phyloP scores from a whole-genome alignment of 2,329 filamentous ascomycete genomes.

The Cryphonectria radicalis region DNA sequence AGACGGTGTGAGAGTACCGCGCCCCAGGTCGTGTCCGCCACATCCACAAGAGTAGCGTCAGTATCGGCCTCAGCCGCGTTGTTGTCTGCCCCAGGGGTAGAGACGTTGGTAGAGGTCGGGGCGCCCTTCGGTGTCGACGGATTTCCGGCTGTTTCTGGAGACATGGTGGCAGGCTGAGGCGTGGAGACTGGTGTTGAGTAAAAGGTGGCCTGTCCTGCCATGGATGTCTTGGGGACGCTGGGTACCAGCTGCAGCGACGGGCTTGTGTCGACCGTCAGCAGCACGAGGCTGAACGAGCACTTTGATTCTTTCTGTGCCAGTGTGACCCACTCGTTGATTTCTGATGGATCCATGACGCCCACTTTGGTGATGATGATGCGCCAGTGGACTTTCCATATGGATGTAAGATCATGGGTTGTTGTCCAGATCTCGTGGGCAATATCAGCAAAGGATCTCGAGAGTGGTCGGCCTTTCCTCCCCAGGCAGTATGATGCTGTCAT shows the following conservation, averaged over 20 bases:
- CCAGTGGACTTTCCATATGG: slow-evolving; percentile 73
- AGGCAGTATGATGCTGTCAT: slow-evolving; percentile 76
- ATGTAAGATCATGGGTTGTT: slow-evolving; percentile 74
- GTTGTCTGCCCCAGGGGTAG: slow-evolving; percentile 51
- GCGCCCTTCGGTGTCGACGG: slow-evolving; percentile 54
- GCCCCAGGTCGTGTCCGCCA: slow-evolving; percentile 77
- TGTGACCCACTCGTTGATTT: slow-evolving; percentile 63
- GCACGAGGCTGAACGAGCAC: slow-evolving; percentile 57
- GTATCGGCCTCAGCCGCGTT: slow-evolving; percentile 50
- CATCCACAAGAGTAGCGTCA: slow-evolving; percentile 72
- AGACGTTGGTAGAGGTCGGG: slow-evolving; percentile 41
- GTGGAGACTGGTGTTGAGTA: slow-evolving; percentile 71
- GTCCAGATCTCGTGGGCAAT: slow-evolving; percentile 79
- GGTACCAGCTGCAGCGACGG: slow-evolving; percentile 68
- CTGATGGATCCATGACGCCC: slow-evolving; percentile 68
- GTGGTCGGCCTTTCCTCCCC: slow-evolving; percentile 57
- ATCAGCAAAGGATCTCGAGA: slow-evolving; percentile 60
- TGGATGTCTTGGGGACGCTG: slow-evolving; percentile 53
- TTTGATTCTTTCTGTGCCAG: slow-evolving; percentile 57
- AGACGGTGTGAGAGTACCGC: slow-evolving; percentile 70
- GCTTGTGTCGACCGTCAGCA: slow-evolving; percentile 68
- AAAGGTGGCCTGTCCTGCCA: slow-evolving; percentile 48
- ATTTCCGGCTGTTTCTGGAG: slow-evolving; percentile 61
- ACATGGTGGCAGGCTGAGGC: slow-evolving; percentile 62
- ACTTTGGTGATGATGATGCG: slow-evolving; percentile 75